Evolutionary conservation across 2,329 filamentous ascomycete genomes (phyloP).

Genomic region (Paradendryphiella salina): DNA sequence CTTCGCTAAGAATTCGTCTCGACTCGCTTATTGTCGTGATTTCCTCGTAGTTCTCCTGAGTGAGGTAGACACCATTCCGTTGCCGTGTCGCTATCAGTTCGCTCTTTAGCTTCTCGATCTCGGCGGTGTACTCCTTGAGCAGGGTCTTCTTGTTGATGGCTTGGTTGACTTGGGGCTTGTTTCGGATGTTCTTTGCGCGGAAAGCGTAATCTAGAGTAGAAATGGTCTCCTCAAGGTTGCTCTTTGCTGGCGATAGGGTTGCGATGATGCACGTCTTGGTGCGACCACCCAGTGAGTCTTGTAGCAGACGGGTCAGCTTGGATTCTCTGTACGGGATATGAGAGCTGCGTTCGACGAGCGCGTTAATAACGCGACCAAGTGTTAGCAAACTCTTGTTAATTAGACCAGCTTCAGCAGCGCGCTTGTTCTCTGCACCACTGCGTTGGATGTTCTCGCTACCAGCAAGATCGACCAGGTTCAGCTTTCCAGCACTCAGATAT

Average conservation of each 20-base stretch:
- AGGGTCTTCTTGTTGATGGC: constrained; percentile 91
- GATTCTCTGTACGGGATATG: constrained; percentile 96
- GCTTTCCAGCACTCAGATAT: constrained; percentile 85
- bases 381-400: constrained; percentile 98
- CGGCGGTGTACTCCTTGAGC: constrained; percentile 82
- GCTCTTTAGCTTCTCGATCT: constrained; percentile 93
- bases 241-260: constrained; percentile 90
- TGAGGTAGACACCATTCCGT: constrained; percentile 92
- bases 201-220: constrained; percentile 98
- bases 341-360: constrained; percentile 82
- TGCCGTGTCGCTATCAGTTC: constrained; percentile 91
- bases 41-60: constrained; percentile 85
- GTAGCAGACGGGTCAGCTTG: constrained; percentile 88
- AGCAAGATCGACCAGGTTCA: constrained; percentile 94
- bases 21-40: constrained; percentile 92
- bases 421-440: constrained; percentile 96
- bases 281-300: constrained; percentile 92
- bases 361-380: constrained; percentile 94
- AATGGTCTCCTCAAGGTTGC: constrained; percentile 96
- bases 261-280: constrained; percentile 99
- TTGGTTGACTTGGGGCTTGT: constrained; percentile 94
- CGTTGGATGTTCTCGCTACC: constrained; percentile 97
- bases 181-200: constrained; percentile 96
- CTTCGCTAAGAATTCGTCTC: constrained; percentile 84
- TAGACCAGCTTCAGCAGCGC: constrained; percentile 89